These are phyloP conservation scores for Crithidia fasciculata DNA, from an alignment of 208 protist genomes.

Conservation along the genomic window DNA sequence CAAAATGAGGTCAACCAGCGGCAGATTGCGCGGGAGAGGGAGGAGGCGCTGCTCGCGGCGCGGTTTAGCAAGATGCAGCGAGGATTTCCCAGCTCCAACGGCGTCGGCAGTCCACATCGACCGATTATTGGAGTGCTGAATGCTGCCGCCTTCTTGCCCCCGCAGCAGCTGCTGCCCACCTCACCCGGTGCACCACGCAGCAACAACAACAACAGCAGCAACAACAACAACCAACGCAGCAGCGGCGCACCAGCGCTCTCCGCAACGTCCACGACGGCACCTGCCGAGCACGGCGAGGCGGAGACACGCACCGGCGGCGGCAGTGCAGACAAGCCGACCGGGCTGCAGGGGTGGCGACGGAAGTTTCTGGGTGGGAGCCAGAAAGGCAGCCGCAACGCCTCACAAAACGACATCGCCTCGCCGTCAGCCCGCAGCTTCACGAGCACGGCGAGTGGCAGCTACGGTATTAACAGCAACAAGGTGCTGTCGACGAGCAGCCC, in stretches of 20 bases:
- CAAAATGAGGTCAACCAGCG: slow-evolving; percentile 7
- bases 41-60: background rate
- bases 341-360: slow-evolving; percentile 3
- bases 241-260: background rate
- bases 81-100: no score
- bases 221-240: background rate
- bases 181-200: no score
- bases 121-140: no score
- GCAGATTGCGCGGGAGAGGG: background rate
- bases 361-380: background rate
- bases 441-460: no score
- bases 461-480: no score
- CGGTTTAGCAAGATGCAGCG: background rate
- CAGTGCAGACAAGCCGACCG: background rate
- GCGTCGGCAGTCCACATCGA: no score
- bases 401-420: background rate
- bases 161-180: no score
- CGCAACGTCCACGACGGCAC: background rate
- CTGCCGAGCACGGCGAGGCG: background rate
- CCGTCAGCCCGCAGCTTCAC: background rate
- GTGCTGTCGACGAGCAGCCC: no score
- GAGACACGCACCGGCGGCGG: background rate
- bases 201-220: background rate
- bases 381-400: background rate
- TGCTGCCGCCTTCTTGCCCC: no score